Evolutionary conservation across 2,329 filamentous ascomycete species (phyloP).

Genomic region (Botrytis galanthina): DNA sequence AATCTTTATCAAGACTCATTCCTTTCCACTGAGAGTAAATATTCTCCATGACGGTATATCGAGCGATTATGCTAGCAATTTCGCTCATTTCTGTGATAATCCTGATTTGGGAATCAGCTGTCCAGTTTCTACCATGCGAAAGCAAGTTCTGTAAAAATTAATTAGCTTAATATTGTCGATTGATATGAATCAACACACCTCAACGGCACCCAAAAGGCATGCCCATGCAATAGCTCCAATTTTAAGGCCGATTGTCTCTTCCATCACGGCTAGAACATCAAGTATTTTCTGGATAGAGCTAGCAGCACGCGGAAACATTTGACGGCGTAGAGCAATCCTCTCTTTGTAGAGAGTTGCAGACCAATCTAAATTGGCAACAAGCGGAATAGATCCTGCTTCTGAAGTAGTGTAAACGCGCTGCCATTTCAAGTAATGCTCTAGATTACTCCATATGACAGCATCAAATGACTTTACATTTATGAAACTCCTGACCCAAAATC

Average conservation of each 20-base stretch:
- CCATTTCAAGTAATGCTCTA: neutral
- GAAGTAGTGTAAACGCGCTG: neutral
- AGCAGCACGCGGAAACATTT: neutral
- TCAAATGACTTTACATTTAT: neutral
- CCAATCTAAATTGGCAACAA: neutral
- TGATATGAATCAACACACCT: neutral
- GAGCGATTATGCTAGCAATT: conserved; percentile 22
- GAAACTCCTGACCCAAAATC: neutral
- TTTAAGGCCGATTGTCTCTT: conserved; percentile 18
- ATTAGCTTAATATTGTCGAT: neutral
- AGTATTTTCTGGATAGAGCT: conserved; percentile 1
- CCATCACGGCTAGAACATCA: conserved; percentile 15
- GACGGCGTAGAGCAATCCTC: neutral
- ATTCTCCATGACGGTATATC: conserved; percentile 26
- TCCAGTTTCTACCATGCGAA: neutral
- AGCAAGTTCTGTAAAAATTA: neutral
- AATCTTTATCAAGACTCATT: conserved; percentile 19
- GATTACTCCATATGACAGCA: neutral
- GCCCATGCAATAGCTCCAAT: conserved; percentile 18
- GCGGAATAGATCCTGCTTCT: neutral
- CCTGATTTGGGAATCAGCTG: neutral
- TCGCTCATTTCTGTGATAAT: conserved; percentile 1
- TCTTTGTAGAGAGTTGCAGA: neutral
- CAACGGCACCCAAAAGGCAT: conserved; percentile 1
- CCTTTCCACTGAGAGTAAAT: conserved; percentile 24